phyloP scores from a whole-genome alignment of 2,329 filamentous ascomycete genomes.

The Aspergillus novoparasiticus region DNA sequence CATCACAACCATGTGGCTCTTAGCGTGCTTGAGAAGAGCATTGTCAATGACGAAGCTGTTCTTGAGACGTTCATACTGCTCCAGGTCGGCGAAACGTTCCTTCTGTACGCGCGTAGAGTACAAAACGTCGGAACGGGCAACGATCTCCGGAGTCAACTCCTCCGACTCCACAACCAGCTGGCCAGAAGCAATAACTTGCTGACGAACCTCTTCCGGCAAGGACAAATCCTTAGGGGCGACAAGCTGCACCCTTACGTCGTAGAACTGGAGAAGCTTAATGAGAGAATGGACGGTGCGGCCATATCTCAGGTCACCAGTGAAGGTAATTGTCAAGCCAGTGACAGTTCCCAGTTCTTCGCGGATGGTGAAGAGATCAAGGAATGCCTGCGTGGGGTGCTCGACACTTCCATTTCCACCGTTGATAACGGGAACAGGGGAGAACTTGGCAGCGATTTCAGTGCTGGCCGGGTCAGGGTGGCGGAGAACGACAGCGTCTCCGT shows the following conservation, averaged over 20 bases:
- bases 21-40: slow-evolving; percentile 83
- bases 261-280: slow-evolving; percentile 90
- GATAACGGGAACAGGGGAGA: slow-evolving; percentile 87
- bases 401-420: slow-evolving; percentile 95
- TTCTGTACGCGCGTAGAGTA: slow-evolving; percentile 98
- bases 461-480: slow-evolving; percentile 85
- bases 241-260: slow-evolving; percentile 91
- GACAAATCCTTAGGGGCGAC: slow-evolving; percentile 79
- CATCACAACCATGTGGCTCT: slow-evolving; percentile 91
- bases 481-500: slow-evolving; percentile 92
- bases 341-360: slow-evolving; percentile 96
- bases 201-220: slow-evolving; percentile 74
- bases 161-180: slow-evolving; percentile 77
- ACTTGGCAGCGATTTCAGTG: slow-evolving; percentile 80
- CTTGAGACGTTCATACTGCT: slow-evolving; percentile 85
- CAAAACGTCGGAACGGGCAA: slow-evolving; percentile 84
- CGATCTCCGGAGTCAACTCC: slow-evolving; percentile 80
- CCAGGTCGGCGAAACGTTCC: slow-evolving; percentile 83
- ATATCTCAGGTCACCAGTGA: slow-evolving; percentile 89
- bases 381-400: slow-evolving; percentile 96
- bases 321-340: slow-evolving; percentile 93
- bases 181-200: slow-evolving; percentile 70
- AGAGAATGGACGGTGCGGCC: slow-evolving; percentile 94
- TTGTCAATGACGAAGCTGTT: slow-evolving; percentile 89
- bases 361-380: slow-evolving; percentile 97